A percentile compares a stretch with the other conserved stretches of the same genome.
phyloP scores from a whole-genome alignment of 129 eudicot species.

The Helianthus annuus region DNA sequence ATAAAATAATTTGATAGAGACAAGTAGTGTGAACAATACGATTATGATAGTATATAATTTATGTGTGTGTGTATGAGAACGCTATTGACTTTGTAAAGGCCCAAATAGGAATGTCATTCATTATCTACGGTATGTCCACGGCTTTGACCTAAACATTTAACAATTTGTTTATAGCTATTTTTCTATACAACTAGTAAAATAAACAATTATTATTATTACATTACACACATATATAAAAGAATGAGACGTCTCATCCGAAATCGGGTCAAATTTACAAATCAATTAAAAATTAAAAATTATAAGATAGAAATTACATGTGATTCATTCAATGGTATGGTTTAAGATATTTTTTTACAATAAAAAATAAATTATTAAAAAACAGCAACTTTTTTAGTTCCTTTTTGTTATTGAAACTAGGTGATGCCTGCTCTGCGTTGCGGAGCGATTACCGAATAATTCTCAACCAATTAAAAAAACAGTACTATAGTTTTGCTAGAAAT shows the following conservation, averaged over 20 bases:
- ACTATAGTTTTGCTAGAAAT: too few species aligned
- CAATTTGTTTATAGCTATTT: not conserved
- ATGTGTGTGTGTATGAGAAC: not conserved
- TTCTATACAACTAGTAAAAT: not conserved
- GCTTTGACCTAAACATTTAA: conserved; percentile 18
- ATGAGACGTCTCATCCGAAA: not conserved
- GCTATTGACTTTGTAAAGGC: not conserved
- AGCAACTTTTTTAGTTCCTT: too few species aligned
- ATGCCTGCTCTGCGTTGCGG: too few species aligned
- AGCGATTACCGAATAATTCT: too few species aligned
- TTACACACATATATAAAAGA: not conserved
- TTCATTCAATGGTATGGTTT: too few species aligned
- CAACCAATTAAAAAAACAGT: too few species aligned
- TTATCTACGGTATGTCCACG: conserved; percentile 19
- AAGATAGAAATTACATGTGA: too few species aligned
- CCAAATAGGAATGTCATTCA: not conserved
- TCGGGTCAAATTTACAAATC: not conserved
- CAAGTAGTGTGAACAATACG: not conserved
- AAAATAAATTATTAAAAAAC: too few species aligned
- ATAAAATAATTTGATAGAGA: not conserved
- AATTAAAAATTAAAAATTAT: too few species aligned
- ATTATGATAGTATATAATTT: not conserved
- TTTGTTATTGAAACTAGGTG: too few species aligned
- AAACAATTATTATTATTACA: not conserved
- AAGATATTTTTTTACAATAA: too few species aligned